Evolutionary conservation across 495 filamentous ascomycete species (phyloP), one percentile per base, ranked within the genome.

Genomic region (Aspergillus incahuasiensis): DNA sequence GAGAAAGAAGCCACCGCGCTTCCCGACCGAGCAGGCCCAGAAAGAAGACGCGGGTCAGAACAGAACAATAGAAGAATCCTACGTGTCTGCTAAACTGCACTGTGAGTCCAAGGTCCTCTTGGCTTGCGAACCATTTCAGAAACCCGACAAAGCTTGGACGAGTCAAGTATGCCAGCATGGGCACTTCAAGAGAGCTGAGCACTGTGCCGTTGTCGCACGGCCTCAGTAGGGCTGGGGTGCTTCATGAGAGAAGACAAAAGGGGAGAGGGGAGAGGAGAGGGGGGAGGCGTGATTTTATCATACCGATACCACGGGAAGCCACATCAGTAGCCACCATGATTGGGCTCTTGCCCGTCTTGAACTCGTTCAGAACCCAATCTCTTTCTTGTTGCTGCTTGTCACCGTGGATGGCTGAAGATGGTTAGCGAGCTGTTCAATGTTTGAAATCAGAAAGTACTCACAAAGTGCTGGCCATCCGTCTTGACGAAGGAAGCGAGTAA

Each of bases 351-450:
- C 94, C 92, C 62, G 90, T 91, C 85, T 97, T 98, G 82, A 98
- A 98, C 72, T 98, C 94, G 69, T 97, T 95, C 70, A 98, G 79
- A 63, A 98, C 94, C 94, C 94, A 98, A 77, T 98, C 94, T 77
- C 94, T 91, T 76, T 98, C 94, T 69, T 97, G 95, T 70, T 98
- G 94, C 66, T 96, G 92, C 79, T 98, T 98, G 82, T 98, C 94
- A 66, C 94, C 94, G 79, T 98, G 94, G 64, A 98, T 98, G 46
- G 94, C 91, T 91, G 56, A 24, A 24, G 43, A 13, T 18, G 46
- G 71, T 88, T 63, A 52, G 20, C 24, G 15, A 30, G 20, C 12
- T 22, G 8, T 19, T 20, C 7, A 41, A 38, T 32, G 0, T n/a
- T 32, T 2, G 13, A n/a, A n/a, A 49, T 24, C 21, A 16, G 40